Conservation (phyloP, 306 rosid species). For the Vachellia collinsii region DNA sequence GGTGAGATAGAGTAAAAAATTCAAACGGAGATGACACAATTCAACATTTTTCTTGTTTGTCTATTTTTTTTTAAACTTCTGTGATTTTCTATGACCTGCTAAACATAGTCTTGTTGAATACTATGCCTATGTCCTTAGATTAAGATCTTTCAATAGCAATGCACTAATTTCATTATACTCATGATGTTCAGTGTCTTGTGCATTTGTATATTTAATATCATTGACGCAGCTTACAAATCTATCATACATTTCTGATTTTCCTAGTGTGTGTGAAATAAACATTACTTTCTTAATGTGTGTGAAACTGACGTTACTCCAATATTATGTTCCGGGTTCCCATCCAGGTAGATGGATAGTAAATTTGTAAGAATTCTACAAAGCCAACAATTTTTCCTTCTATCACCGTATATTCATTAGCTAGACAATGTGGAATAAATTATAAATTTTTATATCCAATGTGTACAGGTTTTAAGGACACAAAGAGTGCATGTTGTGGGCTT, state of each 20-base stretch:
- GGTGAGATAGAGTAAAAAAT: not conserved
- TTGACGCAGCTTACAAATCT: not conserved
- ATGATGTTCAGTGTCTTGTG: not conserved
- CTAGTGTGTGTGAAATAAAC: too few relatives aligned
- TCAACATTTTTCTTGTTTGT: not conserved
- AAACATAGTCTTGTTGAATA: not conserved
- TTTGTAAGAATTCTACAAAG: not conserved
- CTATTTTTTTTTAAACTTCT: not conserved
- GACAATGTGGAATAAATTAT: not conserved
- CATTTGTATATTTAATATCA: not conserved
- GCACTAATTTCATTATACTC: not conserved
- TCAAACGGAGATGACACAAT: not conserved
- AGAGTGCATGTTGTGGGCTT: conserved; percentile 80
- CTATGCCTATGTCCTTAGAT: not conserved
- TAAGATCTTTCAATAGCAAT: not conserved
- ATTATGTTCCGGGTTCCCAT: not conserved
- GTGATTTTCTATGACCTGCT: not conserved
- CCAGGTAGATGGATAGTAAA: not conserved
- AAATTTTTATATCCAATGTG: not conserved
- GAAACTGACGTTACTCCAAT: not conserved
- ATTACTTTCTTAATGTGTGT: too few relatives aligned
- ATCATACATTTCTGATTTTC: not conserved
- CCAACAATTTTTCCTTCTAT: not conserved
- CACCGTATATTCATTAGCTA: not conserved
- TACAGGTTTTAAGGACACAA: conserved; percentile 54